These are phyloP conservation scores for Plasmodium knowlesi DNA, from an alignment of 169 alveolate species.

Conservation along the genomic window DNA sequence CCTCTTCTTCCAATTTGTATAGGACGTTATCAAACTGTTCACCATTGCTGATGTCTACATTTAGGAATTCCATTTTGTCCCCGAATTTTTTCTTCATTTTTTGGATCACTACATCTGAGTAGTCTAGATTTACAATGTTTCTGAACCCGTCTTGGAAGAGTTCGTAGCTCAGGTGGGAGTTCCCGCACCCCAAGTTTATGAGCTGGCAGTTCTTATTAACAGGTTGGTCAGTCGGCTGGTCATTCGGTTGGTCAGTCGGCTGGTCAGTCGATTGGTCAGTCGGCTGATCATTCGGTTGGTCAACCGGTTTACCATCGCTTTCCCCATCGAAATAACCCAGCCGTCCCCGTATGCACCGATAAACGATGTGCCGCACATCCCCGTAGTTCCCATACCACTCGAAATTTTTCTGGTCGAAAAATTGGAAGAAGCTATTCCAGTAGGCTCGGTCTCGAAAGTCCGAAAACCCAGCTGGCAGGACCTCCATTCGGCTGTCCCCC, in stretches of 20 bases:
- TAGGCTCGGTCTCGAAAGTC: slow-evolving; percentile 80
- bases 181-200: slow-evolving; percentile 84
- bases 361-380: slow-evolving; percentile 68
- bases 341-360: slow-evolving; percentile 32
- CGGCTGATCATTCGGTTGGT: not conserved
- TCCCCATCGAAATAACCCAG: slow-evolving; percentile 11
- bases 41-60: slow-evolving; percentile 77
- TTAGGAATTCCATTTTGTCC: slow-evolving; percentile 64
- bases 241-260: not conserved
- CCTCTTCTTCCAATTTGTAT: slow-evolving; percentile 49
- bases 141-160: slow-evolving; percentile 79
- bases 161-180: slow-evolving; percentile 77
- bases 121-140: slow-evolving; percentile 77
- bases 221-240: not conserved
- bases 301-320: not conserved
- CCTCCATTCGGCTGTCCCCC: slow-evolving; percentile 35
- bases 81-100: slow-evolving; percentile 77
- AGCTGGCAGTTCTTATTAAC: slow-evolving; percentile 64
- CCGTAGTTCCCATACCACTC: slow-evolving; percentile 83
- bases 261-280: not conserved
- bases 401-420: slow-evolving; percentile 79
- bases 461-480: slow-evolving; percentile 76
- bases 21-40: slow-evolving; percentile 19
- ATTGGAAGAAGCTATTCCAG: slow-evolving; percentile 81
- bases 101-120: slow-evolving; percentile 78